Base-by-base conservation (phyloP, 225 moss, liverwort and hornwort genomes). In the Sphagnum contortum region DNA sequence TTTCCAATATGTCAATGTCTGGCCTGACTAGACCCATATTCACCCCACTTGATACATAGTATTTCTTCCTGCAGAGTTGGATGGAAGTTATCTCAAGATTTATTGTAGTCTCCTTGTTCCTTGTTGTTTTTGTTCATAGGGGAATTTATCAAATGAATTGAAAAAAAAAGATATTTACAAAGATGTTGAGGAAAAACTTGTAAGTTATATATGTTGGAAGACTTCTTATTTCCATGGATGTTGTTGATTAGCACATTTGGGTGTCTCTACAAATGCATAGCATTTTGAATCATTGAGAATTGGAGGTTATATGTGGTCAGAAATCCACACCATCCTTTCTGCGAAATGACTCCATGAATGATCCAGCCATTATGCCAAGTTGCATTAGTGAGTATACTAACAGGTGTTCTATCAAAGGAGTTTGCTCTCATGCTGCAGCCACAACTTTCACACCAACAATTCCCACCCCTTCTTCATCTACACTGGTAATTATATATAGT, bases 121-220 rank as follows among this genome's bases (percentile, higher is more conserved):
- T 58, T 12, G 61, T 47, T 61, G 61, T 14, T 13, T 61, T 61
- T 61, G 45, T 47, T 45, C 53, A 71, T 76, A 87, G 88, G 94
- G 11, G 94, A 91, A 7, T 94, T 94, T 49, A 85, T 94, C 8
- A 90, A 85, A 94, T 8, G 76, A 81, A 3, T 63, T 94, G 13
- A 83, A 89, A 48, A 89, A 89, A 69, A 89, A 87, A 55, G 94
- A 94, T 60, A 77, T 94, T 8, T 94, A 91, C 55, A 77, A 56
- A 46, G 87, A 84, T 48, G 62, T 62, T 1, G 29, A 64, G 11
- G 85, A 83, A 57, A 78, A 73, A 9, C 65, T 87, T 55, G 88
- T 91, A 68, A 72, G 79, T 66, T 13, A 4, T 48, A 12, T 10
- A 3, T 9, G 29, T 57, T 45, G 5, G 4, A 6, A 8, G 10